Conservation (phyloP, 169 alveolate genomes). For the Eimeria sp. region DNA sequence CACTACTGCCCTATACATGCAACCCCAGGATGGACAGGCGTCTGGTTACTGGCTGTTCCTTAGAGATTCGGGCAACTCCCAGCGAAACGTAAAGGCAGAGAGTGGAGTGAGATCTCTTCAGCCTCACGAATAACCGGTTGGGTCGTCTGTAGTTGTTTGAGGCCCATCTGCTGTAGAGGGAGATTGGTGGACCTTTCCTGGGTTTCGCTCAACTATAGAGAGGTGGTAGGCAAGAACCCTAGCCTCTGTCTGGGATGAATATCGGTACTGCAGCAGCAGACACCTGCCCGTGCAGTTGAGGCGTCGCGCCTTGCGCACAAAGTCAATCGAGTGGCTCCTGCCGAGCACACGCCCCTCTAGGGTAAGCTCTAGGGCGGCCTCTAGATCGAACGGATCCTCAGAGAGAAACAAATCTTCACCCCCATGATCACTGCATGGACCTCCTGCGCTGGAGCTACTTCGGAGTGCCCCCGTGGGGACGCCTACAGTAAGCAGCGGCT, state of each 20-base stretch:
- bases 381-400: constrained; percentile 57
- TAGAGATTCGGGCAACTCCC: not conserved
- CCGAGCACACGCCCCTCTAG: constrained; percentile 80
- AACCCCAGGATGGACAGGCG: not conserved
- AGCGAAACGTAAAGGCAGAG: not conserved
- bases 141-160: not conserved
- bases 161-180: constrained; percentile 1
- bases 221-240: constrained; percentile 63
- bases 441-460: not conserved
- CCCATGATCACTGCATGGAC: not conserved
- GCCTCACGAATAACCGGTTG: not conserved
- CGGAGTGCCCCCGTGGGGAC: not conserved
- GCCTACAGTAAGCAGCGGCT: constrained; percentile 25
- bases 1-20: not conserved
- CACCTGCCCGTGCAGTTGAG: constrained; percentile 71
- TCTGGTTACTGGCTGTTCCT: not conserved
- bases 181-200: not conserved
- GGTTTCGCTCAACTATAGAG: not conserved
- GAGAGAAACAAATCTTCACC: not conserved
- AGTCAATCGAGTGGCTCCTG: constrained; percentile 74
- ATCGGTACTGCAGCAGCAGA: constrained; percentile 76
- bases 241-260: constrained; percentile 75
- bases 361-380: constrained; percentile 72
- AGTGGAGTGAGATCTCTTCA: not conserved
- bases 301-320: constrained; percentile 68